Evolutionary conservation across 306 rosid genomes (phyloP), one percentile per base, ranked within the genome.

Genomic region (Medicago arabica): DNA sequence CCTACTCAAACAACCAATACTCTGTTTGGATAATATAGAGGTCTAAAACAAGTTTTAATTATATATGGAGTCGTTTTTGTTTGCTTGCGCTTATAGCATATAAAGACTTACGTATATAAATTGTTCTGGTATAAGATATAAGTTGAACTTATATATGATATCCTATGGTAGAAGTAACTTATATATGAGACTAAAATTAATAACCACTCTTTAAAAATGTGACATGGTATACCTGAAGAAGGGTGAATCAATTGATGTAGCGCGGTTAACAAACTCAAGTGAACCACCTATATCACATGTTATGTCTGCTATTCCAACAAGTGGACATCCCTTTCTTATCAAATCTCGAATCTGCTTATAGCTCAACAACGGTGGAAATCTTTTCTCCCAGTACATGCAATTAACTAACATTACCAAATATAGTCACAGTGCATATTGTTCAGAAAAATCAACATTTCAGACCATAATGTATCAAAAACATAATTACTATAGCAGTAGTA

Each of bases 301-400:
- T 84, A 95, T 87, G 83, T 95, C 98, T 38, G 89, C 87, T 72
- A 92, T 72, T 75, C 97, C 97, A 81, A 92, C 90, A 78, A 95
- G 98, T n/a, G 89, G 91, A 69, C 96, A 84, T 68, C 87, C 88
- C 40, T 84, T 79, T 80, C 80, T 80, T 69, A 25, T 78, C 74
- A 95, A 79, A 77, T 87, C 91, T 87, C 92, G 96, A 83, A 82
- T 81, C 85, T 95, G 98, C 80, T 86, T 82, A 28, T 78, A 71
- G 81, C 79, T 92, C 88, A 92, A 69, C 81, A 95, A 77, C 50
- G 80, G 88, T 36, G 98, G 96, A 85, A 89, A 95, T 68, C 98
- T 87, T 83, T 86, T 63, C 91, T 95, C 98, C 98, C 98, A 95
- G 58, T 95, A 95, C 97, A 95, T 88, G 93, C 98, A 92, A 80